Evolutionary conservation across 805 yeast genomes (phyloP).

Genomic region (Hanseniaspora lachancei): DNA sequence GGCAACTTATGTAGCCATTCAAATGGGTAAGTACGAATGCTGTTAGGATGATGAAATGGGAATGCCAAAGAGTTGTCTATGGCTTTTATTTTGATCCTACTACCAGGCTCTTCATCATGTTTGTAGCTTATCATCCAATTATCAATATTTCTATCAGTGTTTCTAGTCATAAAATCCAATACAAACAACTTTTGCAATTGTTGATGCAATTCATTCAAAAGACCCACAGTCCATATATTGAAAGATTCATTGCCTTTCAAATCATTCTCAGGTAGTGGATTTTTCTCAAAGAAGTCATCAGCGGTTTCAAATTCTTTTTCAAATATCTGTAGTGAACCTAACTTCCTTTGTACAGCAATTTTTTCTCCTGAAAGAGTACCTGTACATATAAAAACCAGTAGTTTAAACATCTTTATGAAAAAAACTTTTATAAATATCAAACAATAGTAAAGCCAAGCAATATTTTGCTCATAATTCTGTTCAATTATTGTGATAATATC

Average conservation of each 20-base stretch:
- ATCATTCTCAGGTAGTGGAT: constrained; percentile 42
- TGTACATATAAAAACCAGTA: background rate
- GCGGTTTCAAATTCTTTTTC: constrained; percentile 48
- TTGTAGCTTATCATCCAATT: constrained; percentile 59
- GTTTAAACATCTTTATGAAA: background rate
- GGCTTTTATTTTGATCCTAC: constrained; percentile 44
- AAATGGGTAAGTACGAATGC: constrained; percentile 66
- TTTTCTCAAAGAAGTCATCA: constrained; percentile 38
- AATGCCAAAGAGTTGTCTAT: constrained; percentile 63
- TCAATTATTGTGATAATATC: background rate
- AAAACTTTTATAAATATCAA: background rate
- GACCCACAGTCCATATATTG: constrained; percentile 16
- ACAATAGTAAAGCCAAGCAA: background rate
- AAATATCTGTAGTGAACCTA: constrained; percentile 59
- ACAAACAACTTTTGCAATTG: constrained; percentile 59
- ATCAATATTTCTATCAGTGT: constrained; percentile 62
- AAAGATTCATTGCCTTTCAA: constrained; percentile 14
- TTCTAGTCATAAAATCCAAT: constrained; percentile 57
- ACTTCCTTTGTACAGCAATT: constrained; percentile 27
- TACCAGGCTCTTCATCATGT: constrained; percentile 27
- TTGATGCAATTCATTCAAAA: constrained; percentile 39
- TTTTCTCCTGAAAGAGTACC: constrained; percentile 2
- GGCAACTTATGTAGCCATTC: constrained; percentile 65
- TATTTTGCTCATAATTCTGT: background rate
- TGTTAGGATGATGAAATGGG: constrained; percentile 76